A percentile compares a stretch with the other conserved stretches of the same genome.
Evolutionary conservation across 1,284 basidiomycete species (phyloP).

Genomic region (Ustilago vetiveriae): DNA sequence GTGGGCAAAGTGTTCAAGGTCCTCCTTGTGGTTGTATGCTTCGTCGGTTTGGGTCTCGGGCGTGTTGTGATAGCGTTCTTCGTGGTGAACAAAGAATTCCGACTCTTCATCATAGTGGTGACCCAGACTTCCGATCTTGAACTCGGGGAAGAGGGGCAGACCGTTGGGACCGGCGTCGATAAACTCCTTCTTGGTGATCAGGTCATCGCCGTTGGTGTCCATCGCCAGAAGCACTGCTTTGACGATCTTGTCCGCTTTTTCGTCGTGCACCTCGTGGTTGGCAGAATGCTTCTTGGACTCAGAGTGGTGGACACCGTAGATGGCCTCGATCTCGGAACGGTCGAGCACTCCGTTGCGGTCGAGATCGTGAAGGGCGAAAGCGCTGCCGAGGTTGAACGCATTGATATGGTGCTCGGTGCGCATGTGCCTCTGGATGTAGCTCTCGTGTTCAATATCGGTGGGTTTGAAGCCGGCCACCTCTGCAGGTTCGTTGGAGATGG

Average conservation of each 20-base stretch:
- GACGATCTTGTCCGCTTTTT: constrained; percentile 85
- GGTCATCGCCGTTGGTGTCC: constrained; percentile 82
- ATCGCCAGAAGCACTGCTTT: constrained; percentile 77
- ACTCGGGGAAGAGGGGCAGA: constrained; percentile 78
- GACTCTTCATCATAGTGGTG: constrained; percentile 79
- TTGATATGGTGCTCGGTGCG: constrained; percentile 67
- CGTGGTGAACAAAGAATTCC: constrained; percentile 66
- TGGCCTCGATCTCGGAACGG: constrained; percentile 68
- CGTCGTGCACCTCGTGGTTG: constrained; percentile 79
- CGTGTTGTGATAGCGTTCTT: constrained; percentile 89
- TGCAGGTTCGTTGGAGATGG: constrained; percentile 37
- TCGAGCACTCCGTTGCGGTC: constrained; percentile 72
- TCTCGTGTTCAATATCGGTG: constrained; percentile 49
- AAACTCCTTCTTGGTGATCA: constrained; percentile 82
- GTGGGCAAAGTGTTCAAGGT: constrained; percentile 80
- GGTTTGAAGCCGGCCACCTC: constrained; percentile 48
- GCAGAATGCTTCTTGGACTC: constrained; percentile 87
- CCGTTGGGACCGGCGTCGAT: constrained; percentile 77
- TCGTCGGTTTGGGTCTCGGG: constrained; percentile 97
- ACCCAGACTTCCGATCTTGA: constrained; percentile 75
- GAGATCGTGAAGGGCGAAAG: constrained; percentile 87
- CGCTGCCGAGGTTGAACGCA: constrained; percentile 66
- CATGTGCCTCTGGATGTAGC: constrained; percentile 67
- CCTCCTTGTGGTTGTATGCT: constrained; percentile 85
- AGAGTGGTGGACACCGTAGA: constrained; percentile 88